Conservation (phyloP, 441 rosid species). For the Brassica hybrid region DNA sequence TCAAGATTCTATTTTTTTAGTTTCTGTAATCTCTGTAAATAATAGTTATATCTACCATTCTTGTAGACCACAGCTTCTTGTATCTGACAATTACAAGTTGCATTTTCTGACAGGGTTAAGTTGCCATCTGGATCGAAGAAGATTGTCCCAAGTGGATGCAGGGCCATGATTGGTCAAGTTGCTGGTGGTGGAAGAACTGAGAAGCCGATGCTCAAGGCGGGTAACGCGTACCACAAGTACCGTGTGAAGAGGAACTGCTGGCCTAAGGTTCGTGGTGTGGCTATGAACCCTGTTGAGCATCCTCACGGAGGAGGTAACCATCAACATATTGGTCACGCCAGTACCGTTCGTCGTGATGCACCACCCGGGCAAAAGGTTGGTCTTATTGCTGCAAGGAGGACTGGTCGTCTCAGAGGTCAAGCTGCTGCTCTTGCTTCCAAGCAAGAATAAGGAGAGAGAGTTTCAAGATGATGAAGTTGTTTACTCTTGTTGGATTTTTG, state of each 20-base stretch:
- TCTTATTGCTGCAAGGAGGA: conserved; percentile 93
- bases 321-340: conserved; percentile 94
- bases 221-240: conserved; percentile 89
- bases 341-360: conserved; percentile 88
- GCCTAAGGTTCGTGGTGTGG: conserved; percentile 99
- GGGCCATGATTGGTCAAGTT: conserved; percentile 84
- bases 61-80: background rate
- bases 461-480: background rate
- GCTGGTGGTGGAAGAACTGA: conserved; percentile 97
- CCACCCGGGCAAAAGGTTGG: conserved; percentile 97
- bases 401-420: conserved; percentile 93
- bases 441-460: conserved; percentile 20
- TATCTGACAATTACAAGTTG: background rate
- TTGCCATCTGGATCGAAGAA: conserved; percentile 89
- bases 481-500: background rate
- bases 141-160: conserved; percentile 82
- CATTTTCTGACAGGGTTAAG: conserved; percentile 52
- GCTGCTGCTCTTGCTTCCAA: conserved; percentile 89
- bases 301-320: conserved; percentile 99
- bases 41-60: background rate
- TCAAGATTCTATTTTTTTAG: background rate
- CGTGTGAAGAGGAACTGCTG: conserved; percentile 96
- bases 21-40: background rate
- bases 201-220: conserved; percentile 94
- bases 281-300: conserved; percentile 99